Conservation (phyloP, 106 monocot species). For the Platanthera zijinensis region DNA sequence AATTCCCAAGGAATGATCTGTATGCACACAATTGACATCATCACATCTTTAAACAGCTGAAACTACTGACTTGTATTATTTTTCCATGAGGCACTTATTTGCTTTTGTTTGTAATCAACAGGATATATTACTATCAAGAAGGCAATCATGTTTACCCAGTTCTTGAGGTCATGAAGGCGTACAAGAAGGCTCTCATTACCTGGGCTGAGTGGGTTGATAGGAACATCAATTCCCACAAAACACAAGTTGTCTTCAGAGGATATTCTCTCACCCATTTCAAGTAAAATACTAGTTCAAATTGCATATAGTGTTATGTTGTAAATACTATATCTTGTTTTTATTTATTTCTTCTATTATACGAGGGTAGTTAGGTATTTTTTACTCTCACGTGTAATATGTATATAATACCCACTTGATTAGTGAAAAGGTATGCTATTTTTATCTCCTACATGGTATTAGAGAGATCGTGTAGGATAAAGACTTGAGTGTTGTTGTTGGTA, state of each 20-base stretch:
- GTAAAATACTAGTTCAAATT: slow-evolving; percentile 21
- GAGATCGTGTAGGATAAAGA: no score
- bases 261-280: slow-evolving; percentile 87
- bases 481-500: no score
- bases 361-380: no score
- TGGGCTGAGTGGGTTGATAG: slow-evolving; percentile 88
- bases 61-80: background rate
- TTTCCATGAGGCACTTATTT: background rate
- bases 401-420: no score
- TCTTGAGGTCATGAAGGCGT: slow-evolving; percentile 70
- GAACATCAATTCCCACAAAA: slow-evolving; percentile 64
- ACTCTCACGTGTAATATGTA: no score
- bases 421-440: no score
- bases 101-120: slow-evolving; percentile 19
- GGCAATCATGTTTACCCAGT: slow-evolving; percentile 66
- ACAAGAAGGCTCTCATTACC: slow-evolving; percentile 66
- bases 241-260: slow-evolving; percentile 79
- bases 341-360: no score
- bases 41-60: background rate
- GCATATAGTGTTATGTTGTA: background rate
- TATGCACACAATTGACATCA: background rate
- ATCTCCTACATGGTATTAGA: no score
- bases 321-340: no score
- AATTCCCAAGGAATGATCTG: background rate
- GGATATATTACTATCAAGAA: slow-evolving; percentile 87